phyloP scores from a whole-genome alignment of 495 filamentous ascomycete species.

The Aspergillus heteromorphus region DNA sequence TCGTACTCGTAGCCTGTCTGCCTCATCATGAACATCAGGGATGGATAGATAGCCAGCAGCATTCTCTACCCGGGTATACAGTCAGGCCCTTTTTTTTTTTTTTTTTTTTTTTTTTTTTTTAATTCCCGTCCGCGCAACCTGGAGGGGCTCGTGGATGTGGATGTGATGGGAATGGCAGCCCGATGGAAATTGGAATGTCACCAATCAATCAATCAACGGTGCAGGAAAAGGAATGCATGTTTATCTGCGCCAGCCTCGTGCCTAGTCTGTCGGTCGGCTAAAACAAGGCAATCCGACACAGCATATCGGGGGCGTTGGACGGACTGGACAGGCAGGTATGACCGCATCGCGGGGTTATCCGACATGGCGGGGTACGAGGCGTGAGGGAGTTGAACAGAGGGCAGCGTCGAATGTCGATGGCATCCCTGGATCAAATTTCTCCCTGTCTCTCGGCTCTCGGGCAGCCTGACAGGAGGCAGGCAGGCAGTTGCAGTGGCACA shows the following conservation, averaged over 20 bases:
- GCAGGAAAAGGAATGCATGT: not conserved
- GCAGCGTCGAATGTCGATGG: no score
- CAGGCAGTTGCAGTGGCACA: no score
- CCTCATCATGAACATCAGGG: not conserved
- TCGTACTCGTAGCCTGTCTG: no score
- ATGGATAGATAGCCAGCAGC: not conserved
- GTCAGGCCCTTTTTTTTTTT: not conserved
- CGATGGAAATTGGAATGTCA: not conserved
- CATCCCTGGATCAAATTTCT: no score
- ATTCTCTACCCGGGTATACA: not conserved
- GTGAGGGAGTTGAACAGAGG: no score
- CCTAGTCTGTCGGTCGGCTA: not conserved
- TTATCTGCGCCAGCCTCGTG: not conserved
- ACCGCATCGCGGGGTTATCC: constrained; percentile 17
- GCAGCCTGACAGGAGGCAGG: no score
- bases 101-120: no score
- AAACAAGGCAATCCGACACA: constrained; percentile 5
- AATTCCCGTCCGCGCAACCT: not conserved
- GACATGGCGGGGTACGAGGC: constrained; percentile 17
- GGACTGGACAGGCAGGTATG: constrained; percentile 6
- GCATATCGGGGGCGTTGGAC: not conserved
- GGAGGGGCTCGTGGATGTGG: no score
- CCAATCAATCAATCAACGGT: not conserved
- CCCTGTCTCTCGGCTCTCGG: no score
- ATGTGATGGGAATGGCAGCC: not conserved